phyloP scores from a whole-genome alignment of 148 eudicot genomes.

The Spergularia marina region DNA sequence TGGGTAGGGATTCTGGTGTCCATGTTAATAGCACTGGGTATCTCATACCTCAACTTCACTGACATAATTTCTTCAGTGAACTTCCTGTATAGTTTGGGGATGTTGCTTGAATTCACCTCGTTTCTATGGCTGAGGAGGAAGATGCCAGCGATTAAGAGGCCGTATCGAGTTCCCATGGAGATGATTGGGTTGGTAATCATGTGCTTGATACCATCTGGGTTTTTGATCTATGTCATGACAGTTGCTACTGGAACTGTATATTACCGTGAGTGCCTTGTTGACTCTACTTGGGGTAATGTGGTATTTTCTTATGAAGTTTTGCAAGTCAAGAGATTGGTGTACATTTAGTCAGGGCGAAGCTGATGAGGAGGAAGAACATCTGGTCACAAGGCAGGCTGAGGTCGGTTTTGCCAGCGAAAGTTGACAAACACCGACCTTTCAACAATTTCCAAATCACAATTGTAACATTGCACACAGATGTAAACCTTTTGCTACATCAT shows the following conservation, averaged over 20 bases:
- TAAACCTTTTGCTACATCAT: no score
- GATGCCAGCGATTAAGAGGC: conserved; percentile 37
- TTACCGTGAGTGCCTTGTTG: conserved; percentile 33
- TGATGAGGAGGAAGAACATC: conserved; percentile 16
- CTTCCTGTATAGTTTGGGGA: conserved; percentile 41
- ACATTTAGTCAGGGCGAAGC: background rate
- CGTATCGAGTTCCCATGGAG: conserved; percentile 40
- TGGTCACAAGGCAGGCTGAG: conserved; percentile 1
- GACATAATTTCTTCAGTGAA: conserved; percentile 45
- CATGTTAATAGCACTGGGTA: conserved; percentile 28
- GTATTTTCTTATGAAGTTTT: conserved; percentile 41
- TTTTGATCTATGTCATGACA: conserved; percentile 44
- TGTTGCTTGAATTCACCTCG: conserved; percentile 44
- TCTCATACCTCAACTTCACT: conserved; percentile 36
- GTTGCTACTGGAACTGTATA: conserved; percentile 36
- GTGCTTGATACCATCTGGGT: conserved; percentile 51
- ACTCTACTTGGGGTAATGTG: conserved; percentile 39
- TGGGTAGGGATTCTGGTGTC: conserved; percentile 44
- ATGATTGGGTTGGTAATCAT: conserved; percentile 39
- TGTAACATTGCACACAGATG: background rate
- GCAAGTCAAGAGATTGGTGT: conserved; percentile 39
- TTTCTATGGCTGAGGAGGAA: conserved; percentile 43
- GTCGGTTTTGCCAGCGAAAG: background rate
- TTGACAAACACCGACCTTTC: background rate
- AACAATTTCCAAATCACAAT: no score